A percentile compares a stretch with the other conserved stretches of the same genome.
Conservation (phyloP, 257 asterid species). For the Ilex aquifolium region DNA sequence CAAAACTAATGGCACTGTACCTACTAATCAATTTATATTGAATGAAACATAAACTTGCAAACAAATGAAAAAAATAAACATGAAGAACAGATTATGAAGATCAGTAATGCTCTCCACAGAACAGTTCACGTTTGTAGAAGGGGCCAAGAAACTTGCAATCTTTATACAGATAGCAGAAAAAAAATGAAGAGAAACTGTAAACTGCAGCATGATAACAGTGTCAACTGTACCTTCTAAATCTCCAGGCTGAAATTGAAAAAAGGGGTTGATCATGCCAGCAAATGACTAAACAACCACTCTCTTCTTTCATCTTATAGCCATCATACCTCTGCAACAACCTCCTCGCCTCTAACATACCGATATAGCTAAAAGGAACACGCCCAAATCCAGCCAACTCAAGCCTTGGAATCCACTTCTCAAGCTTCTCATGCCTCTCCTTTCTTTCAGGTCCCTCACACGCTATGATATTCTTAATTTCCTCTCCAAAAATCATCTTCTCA, state of each 20-base stretch:
- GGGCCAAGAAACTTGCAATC: too few relatives aligned
- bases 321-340: slow-evolving; percentile 48
- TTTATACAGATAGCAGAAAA: neutral
- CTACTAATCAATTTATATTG: too few relatives aligned
- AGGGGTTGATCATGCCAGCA: slow-evolving; percentile 78
- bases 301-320: slow-evolving; percentile 50
- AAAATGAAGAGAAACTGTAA: neutral
- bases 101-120: too few relatives aligned
- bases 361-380: slow-evolving; percentile 48
- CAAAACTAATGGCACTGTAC: too few relatives aligned
- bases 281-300: slow-evolving; percentile 53
- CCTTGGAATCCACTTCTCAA: slow-evolving; percentile 60
- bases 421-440: slow-evolving; percentile 62
- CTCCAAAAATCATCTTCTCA: slow-evolving; percentile 57
- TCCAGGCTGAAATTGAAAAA: slow-evolving; percentile 67
- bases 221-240: slow-evolving; percentile 35
- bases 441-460: slow-evolving; percentile 69
- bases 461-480: slow-evolving; percentile 61
- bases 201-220: neutral
- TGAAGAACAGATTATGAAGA: too few relatives aligned
- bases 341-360: slow-evolving; percentile 53
- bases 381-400: slow-evolving; percentile 56
- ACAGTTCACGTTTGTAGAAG: too few relatives aligned
- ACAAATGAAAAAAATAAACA: too few relatives aligned
- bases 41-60: too few relatives aligned